Base-by-base conservation (phyloP, 163 green algal species). In the Trebouxiophyceae sp. region DNA sequence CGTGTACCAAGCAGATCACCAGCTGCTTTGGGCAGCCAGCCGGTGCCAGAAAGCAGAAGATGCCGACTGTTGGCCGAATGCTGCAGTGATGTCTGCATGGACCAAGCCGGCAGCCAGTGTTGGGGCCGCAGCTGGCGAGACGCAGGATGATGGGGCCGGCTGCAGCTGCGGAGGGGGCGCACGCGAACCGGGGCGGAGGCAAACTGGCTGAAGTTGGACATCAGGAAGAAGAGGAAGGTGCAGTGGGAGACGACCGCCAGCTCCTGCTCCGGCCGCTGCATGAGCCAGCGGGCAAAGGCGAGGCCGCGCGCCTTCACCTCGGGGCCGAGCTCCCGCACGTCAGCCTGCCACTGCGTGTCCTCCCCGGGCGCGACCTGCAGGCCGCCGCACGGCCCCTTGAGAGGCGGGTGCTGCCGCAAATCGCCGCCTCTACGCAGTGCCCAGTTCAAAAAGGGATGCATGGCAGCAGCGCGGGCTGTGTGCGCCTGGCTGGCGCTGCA, bases 181-280 rank as follows among this genome's bases (percentile, higher is more conserved):
- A 57, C 12, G 19, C 5, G 67, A 4, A 86, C 70, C 4, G 29
- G 26, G 20, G 45, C 58, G 29, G 33, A 57, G 26, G 30, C 60
- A 0, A 57, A 26, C 19, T 71, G 61, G 8, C 71, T 79, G 57
- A 82, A 89, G 39, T 76, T 80, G 27, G 60, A 64, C 57, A 87
- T 61, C 60, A 81, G 75, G 71, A 78, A 82, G 66, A 77, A 77
- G 28, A 89, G 59, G 65, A 89, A 86, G 44, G 54, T 72, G 3
- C 54, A 76, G 71, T 89, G 83, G 19, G 65, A 75, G 3, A 89
- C 83, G 0, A 87, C 81, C 3, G 77, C 81, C 28, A 89, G 72
- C 45, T 78, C 60, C 26, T n/a, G 66, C 70, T 89, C 83, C 16
- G 81, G 81, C 6, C 83, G 58, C 24, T 58, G 30, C 60, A 77